phyloP scores from a whole-genome alignment of 2,329 filamentous ascomycete species.

The Aspergillus melleus region DNA sequence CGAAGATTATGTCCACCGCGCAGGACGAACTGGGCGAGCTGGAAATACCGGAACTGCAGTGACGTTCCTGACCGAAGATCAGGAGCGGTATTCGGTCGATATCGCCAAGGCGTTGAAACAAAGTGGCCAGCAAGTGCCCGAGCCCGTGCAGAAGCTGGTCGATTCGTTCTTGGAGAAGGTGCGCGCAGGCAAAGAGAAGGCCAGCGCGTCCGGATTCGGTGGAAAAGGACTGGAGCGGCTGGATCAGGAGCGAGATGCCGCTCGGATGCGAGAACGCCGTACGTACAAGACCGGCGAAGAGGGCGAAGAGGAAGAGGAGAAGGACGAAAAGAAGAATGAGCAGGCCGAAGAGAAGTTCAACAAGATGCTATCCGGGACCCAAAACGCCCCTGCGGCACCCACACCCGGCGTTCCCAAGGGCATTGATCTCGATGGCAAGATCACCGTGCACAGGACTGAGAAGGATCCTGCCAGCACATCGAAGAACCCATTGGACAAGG shows the following conservation, averaged over 20 bases:
- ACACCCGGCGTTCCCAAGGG: slow-evolving; percentile 53
- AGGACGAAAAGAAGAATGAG: slow-evolving; percentile 68
- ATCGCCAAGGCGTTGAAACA: slow-evolving; percentile 91
- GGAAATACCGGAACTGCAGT: slow-evolving; percentile 94
- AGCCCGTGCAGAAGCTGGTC: slow-evolving; percentile 61
- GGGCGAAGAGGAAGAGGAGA: slow-evolving; percentile 69
- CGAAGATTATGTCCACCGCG: slow-evolving; percentile 95
- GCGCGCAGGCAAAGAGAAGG: slow-evolving; percentile 87
- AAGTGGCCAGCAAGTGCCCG: slow-evolving; percentile 80
- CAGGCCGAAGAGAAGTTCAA: slow-evolving; percentile 57
- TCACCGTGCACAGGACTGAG: slow-evolving; percentile 71
- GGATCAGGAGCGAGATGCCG: slow-evolving; percentile 85
- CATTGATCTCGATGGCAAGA: slow-evolving; percentile 66
- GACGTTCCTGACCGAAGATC: slow-evolving; percentile 87
- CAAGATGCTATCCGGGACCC: slow-evolving; percentile 64
- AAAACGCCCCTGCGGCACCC: slow-evolving; percentile 57
- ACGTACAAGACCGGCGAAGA: slow-evolving; percentile 90
- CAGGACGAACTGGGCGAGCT: slow-evolving; percentile 88
- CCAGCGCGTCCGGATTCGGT: slow-evolving; percentile 80
- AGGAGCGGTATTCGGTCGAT: slow-evolving; percentile 86
- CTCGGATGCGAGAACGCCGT: slow-evolving; percentile 81
- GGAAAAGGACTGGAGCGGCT: slow-evolving; percentile 91
- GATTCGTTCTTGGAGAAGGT: slow-evolving; percentile 82
- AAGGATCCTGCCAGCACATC: slow-evolving; percentile 48
- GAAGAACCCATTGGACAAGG: slow-evolving; percentile 77